Evolutionary conservation across 148 eudicot genomes (phyloP).

Genomic region (Silene uniflora): DNA sequence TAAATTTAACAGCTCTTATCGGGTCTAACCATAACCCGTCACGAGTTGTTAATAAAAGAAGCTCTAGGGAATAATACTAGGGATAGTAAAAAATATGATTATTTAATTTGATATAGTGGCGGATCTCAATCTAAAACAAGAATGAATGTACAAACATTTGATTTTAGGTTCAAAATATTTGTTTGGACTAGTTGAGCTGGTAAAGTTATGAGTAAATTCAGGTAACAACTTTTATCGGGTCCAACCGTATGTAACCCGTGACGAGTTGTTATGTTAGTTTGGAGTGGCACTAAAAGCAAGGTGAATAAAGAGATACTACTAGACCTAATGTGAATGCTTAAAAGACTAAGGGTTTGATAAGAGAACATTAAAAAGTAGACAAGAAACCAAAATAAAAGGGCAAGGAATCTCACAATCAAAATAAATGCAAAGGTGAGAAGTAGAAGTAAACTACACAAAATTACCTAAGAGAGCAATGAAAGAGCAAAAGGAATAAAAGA

Average conservation of each 20-base stretch:
- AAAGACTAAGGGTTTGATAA: not conserved
- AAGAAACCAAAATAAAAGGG: slow-evolving; percentile 1
- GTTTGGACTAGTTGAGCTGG: too few relatives aligned
- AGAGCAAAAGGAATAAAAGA: slow-evolving; percentile 33
- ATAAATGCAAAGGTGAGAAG: slow-evolving; percentile 25
- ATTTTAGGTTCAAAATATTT: not conserved
- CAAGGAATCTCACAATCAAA: slow-evolving; percentile 1
- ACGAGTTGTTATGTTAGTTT: not conserved
- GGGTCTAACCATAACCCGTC: too few relatives aligned
- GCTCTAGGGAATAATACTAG: slow-evolving; percentile 8
- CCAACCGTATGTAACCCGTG: too few relatives aligned
- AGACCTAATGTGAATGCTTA: too few relatives aligned
- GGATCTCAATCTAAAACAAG: not conserved
- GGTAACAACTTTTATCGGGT: too few relatives aligned
- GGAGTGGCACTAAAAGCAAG: slow-evolving; percentile 30
- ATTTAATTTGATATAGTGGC: not conserved
- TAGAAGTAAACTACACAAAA: slow-evolving; percentile 7
- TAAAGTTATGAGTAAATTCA: too few relatives aligned
- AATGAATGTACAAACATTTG: not conserved
- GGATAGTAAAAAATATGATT: not conserved
- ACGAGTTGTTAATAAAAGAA: not conserved
- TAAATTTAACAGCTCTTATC: too few relatives aligned
- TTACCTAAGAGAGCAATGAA: slow-evolving; percentile 17
- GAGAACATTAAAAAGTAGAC: not conserved
- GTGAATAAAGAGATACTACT: slow-evolving; percentile 7